phyloP scores from a whole-genome alignment of 208 protist genomes.

The Blastocrithidia nonstop region DNA sequence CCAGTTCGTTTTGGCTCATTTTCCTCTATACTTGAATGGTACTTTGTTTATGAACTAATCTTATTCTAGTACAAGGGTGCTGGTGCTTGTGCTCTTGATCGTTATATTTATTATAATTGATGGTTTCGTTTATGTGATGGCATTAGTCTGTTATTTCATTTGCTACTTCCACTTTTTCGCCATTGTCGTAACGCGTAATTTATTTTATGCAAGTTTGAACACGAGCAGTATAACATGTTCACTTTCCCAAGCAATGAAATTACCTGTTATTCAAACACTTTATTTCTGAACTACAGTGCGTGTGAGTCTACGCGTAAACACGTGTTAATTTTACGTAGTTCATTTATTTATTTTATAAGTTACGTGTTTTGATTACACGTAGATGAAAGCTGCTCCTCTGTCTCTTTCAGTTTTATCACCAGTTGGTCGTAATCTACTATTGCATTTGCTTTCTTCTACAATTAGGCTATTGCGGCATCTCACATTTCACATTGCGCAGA shows the following conservation, averaged over 20 bases:
- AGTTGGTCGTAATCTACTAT: constrained; percentile 8
- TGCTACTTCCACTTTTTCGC: too few species aligned
- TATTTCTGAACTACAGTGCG: constrained; percentile 47
- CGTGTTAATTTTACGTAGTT: constrained; percentile 20
- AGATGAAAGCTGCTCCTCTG: constrained; percentile 4
- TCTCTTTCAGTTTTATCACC: constrained; percentile 9
- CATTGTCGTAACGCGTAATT: constrained; percentile 2
- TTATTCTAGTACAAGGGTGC: too few species aligned
- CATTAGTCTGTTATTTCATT: too few species aligned
- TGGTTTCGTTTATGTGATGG: too few species aligned
- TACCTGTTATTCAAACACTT: constrained; percentile 56
- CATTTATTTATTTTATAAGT: constrained; percentile 11
- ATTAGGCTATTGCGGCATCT: constrained; percentile 8
- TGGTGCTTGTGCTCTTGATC: too few species aligned
- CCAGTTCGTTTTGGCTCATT: too few species aligned
- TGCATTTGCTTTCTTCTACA: constrained; percentile 12
- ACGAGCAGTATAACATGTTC: too few species aligned
- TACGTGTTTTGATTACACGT: constrained; percentile 3
- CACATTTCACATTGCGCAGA: constrained; percentile 9
- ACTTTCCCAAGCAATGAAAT: constrained; percentile 41
- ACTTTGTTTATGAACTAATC: too few species aligned
- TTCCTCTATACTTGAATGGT: too few species aligned
- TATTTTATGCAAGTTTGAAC: constrained; percentile 7
- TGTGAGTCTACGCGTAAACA: constrained; percentile 31
- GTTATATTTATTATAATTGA: too few species aligned